These are phyloP conservation scores for Syzygium oleosum DNA, from an alignment of 345 rosid species.

Conservation along the genomic window DNA sequence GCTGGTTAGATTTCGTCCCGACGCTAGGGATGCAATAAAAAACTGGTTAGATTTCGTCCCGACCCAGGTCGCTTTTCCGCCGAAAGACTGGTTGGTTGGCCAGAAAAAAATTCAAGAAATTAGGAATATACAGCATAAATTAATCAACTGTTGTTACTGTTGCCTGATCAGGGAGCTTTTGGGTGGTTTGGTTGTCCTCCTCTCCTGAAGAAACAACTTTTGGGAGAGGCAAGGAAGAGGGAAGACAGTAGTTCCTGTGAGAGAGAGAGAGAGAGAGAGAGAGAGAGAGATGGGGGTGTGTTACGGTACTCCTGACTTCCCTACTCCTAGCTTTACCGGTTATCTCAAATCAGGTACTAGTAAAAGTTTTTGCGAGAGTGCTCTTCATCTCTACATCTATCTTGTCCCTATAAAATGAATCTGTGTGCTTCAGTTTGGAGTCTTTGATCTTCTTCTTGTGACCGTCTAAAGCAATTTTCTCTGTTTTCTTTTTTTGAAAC, in stretches of 20 bases:
- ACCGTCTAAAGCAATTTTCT: not conserved
- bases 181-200: too few species aligned
- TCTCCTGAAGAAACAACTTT: too few species aligned
- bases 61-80: too few species aligned
- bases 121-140: too few species aligned
- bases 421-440: not conserved
- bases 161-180: too few species aligned
- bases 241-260: not conserved
- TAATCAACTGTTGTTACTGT: too few species aligned
- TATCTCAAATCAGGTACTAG: not conserved
- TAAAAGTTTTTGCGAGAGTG: not conserved
- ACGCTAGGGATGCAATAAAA: not conserved
- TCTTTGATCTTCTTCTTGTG: not conserved
- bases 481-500: not conserved
- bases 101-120: too few species aligned
- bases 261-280: too few species aligned
- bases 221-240: too few species aligned
- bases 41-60: too few species aligned
- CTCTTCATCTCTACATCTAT: not conserved
- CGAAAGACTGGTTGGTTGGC: not conserved
- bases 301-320: constrained; percentile 4
- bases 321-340: constrained; percentile 4
- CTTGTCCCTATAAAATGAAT: not conserved
- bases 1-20: not conserved
- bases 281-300: constrained; percentile 8